These are phyloP conservation scores for Spizellomyces sp. DNA, from an alignment of 192 early-diverging fungal species.

Conservation along the genomic window DNA sequence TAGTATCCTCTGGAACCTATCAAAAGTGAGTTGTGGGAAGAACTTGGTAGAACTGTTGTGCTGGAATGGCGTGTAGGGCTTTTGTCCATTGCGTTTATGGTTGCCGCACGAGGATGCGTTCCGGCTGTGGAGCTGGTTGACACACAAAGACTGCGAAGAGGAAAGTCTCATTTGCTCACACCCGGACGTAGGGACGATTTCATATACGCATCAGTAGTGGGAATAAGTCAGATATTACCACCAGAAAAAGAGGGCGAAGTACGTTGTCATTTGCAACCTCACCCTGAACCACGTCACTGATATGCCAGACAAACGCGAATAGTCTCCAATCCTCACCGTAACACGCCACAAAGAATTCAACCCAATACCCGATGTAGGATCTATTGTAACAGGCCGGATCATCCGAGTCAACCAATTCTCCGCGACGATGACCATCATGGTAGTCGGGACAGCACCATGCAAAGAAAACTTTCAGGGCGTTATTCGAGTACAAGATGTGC, in stretches of 20 bases:
- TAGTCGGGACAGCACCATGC: constrained; percentile 74
- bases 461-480: constrained; percentile 74
- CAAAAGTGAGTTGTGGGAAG: constrained; percentile 12
- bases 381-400: constrained; percentile 77
- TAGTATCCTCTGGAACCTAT: constrained; percentile 34
- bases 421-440: constrained; percentile 89
- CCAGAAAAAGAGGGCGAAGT: neutral
- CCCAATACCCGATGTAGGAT: constrained; percentile 60
- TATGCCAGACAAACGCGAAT: neutral
- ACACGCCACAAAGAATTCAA: constrained; percentile 38
- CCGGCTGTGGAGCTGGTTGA: too few relatives aligned
- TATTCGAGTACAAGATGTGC: constrained; percentile 89
- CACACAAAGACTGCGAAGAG: too few relatives aligned
- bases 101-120: neutral
- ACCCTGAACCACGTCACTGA: neutral
- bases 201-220: constrained; percentile 38
- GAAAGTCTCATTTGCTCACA: too few relatives aligned
- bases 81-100: neutral
- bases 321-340: constrained; percentile 14
- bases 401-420: constrained; percentile 86
- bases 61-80: neutral
- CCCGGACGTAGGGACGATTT: constrained; percentile 25
- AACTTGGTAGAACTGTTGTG: neutral
- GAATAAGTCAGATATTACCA: constrained; percentile 19
- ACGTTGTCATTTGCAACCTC: constrained; percentile 2